Percentiles rank a stretch among this genome's conserved stretches.
Evolutionary conservation across 371 early-diverging fungal species (phyloP).

Genomic region (Coemansia linderi): DNA sequence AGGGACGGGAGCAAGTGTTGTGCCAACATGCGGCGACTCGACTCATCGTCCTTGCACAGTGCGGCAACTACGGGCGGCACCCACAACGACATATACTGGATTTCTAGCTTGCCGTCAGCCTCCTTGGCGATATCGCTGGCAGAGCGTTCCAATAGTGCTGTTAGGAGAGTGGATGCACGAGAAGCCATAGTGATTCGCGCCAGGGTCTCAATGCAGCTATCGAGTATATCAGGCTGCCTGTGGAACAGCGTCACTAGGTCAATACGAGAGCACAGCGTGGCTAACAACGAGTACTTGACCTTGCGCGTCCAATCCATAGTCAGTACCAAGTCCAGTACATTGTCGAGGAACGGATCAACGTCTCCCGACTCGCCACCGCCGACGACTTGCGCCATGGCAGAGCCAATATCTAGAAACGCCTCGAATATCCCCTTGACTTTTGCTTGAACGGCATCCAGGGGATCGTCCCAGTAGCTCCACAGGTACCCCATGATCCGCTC

Average conservation of each 20-base stretch:
- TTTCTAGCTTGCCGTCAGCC: slow-evolving; percentile 15
- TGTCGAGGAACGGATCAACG: slow-evolving; percentile 32
- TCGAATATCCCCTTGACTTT: slow-evolving; percentile 71
- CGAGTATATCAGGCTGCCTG: slow-evolving; percentile 62
- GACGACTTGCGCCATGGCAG: slow-evolving; percentile 33
- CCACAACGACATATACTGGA: slow-evolving; percentile 31
- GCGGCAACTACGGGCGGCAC: slow-evolving; percentile 22
- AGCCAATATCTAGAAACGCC: slow-evolving; percentile 59
- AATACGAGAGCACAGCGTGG: slow-evolving; percentile 64
- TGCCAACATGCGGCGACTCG: slow-evolving; percentile 43
- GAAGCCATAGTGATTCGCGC: slow-evolving; percentile 69
- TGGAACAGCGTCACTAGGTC: slow-evolving; percentile 59
- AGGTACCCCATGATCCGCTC: slow-evolving; percentile 67
- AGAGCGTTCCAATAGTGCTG: slow-evolving; percentile 51
- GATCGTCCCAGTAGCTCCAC: slow-evolving; percentile 82
- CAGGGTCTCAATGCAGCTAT: slow-evolving; percentile 63
- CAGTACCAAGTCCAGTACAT: slow-evolving; percentile 49
- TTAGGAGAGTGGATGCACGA: slow-evolving; percentile 61
- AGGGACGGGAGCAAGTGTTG: slow-evolving; percentile 40
- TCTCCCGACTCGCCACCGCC: slow-evolving; percentile 2
- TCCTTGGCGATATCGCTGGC: slow-evolving; percentile 22
- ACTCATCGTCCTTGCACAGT: slow-evolving; percentile 45
- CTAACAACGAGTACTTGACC: slow-evolving; percentile 73
- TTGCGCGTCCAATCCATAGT: slow-evolving; percentile 55
- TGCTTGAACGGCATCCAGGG: slow-evolving; percentile 75